Conservation (phyloP, 345 rosid genomes). For the Cardiospermum halicacabum region DNA sequence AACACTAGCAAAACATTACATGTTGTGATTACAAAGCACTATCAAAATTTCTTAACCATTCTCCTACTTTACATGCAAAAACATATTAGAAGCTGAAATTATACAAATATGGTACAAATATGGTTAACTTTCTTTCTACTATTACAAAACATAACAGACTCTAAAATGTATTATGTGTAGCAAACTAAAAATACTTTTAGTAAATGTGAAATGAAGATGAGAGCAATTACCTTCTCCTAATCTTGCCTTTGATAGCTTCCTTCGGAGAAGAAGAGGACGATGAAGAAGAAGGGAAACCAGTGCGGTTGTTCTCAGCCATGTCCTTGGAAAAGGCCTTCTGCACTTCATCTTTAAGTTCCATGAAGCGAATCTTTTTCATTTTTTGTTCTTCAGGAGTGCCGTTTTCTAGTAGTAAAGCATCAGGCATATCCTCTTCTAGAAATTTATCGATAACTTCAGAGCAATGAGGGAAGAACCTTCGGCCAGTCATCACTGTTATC, state of each 20-base stretch:
- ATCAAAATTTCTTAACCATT: background rate
- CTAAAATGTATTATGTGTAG: background rate
- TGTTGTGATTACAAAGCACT: no score
- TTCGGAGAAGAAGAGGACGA: constrained; percentile 28
- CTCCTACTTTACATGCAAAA: constrained; percentile 11
- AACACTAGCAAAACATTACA: no score
- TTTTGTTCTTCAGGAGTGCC: constrained; percentile 39
- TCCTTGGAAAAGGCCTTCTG: constrained; percentile 42
- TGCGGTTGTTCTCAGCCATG: constrained; percentile 24
- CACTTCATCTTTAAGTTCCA: constrained; percentile 40
- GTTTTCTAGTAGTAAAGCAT: constrained; percentile 26
- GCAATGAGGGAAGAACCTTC: constrained; percentile 37
- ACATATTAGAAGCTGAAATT: background rate
- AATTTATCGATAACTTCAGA: constrained; percentile 37
- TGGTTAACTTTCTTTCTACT: no score
- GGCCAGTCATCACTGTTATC: constrained; percentile 40
- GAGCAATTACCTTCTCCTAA: constrained; percentile 15
- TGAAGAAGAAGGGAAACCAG: constrained; percentile 20
- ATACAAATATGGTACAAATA: no score
- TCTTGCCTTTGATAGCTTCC: constrained; percentile 10
- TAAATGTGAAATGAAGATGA: background rate
- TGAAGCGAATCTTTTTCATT: constrained; percentile 32
- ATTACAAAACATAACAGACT: background rate
- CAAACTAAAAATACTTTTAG: background rate
- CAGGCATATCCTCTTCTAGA: constrained; percentile 29